These are phyloP conservation scores for Xerocomus brunneocitrinus DNA, from an alignment of 768 basidiomycete genomes.

Conservation along the genomic window DNA sequence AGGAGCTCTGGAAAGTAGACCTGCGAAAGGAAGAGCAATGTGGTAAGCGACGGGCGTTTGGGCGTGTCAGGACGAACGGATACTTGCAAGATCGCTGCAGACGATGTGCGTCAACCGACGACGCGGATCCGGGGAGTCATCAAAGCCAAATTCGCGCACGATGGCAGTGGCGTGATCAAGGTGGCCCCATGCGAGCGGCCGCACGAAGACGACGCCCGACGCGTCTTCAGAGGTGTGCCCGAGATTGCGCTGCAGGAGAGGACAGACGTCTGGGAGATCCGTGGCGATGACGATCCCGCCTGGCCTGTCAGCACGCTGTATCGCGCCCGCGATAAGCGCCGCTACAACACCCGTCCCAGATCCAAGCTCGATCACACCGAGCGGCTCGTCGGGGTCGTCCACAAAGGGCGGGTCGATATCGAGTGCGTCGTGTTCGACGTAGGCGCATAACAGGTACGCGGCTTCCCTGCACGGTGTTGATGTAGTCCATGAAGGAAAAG, in stretches of 20 bases:
- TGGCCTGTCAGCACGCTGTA: not conserved
- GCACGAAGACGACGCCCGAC: slow-evolving; percentile 30
- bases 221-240: not conserved
- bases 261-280: slow-evolving; percentile 73
- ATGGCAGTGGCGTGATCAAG: slow-evolving; percentile 39
- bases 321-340: slow-evolving; percentile 35
- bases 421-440: slow-evolving; percentile 37
- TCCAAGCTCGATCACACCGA: slow-evolving; percentile 67
- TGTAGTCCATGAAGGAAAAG: slow-evolving; percentile 9
- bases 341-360: slow-evolving; percentile 71
- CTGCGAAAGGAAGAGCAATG: slow-evolving; percentile 31
- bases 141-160: slow-evolving; percentile 33
- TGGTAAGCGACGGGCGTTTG: not conserved
- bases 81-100: slow-evolving; percentile 78
- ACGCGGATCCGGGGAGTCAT: not conserved
- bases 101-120: slow-evolving; percentile 56
- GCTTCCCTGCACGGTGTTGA: slow-evolving; percentile 58
- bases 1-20: slow-evolving; percentile 84
- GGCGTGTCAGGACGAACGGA: not conserved
- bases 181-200: slow-evolving; percentile 72
- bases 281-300: slow-evolving; percentile 47
- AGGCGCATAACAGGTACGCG: slow-evolving; percentile 54
- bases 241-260: slow-evolving; percentile 43
- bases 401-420: slow-evolving; percentile 57
- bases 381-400: slow-evolving; percentile 7